Evolutionary conservation across 1,284 basidiomycete species (phyloP).

Genomic region (Thecaphora thlaspeos): DNA sequence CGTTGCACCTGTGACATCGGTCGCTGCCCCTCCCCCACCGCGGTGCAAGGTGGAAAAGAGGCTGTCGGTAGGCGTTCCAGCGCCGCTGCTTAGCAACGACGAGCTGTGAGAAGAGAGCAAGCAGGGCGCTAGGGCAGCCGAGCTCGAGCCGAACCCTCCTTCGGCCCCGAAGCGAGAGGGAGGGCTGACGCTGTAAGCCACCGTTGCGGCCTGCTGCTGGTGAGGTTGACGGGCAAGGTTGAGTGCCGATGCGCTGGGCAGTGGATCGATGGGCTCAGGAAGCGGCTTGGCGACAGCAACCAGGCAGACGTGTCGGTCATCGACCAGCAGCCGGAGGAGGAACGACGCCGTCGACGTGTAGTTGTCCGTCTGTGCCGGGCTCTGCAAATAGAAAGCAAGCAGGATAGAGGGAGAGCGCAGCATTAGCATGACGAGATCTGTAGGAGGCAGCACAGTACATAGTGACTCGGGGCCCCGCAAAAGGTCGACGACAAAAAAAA

Average conservation of each 20-base stretch:
- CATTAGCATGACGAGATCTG: not conserved
- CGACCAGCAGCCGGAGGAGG: constrained; percentile 47
- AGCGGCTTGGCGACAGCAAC: constrained; percentile 49
- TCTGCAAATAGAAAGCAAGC: constrained; percentile 4
- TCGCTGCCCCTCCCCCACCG: not conserved
- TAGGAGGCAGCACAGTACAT: not conserved
- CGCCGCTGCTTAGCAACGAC: not conserved
- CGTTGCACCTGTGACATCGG: not conserved
- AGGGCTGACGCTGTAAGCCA: not conserved
- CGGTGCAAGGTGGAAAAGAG: constrained; percentile 7
- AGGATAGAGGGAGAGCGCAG: not conserved
- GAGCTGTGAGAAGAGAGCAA: not conserved
- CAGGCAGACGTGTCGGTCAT: constrained; percentile 49
- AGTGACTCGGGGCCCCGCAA: too few relatives aligned
- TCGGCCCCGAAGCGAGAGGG: constrained; percentile 2
- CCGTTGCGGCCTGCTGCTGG: too few relatives aligned
- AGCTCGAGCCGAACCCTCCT: constrained; percentile 1
- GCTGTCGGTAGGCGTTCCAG: not conserved
- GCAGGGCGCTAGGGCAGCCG: not conserved
- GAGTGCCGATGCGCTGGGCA: constrained; percentile 12
- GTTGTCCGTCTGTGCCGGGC: constrained; percentile 38
- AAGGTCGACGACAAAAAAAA: too few relatives aligned
- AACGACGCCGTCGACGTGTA: constrained; percentile 48
- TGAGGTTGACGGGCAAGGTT: not conserved
- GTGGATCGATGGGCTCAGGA: constrained; percentile 27